Base-by-base conservation (phyloP, 176 grass and related monocot genomes). In the Carex parvula region DNA sequence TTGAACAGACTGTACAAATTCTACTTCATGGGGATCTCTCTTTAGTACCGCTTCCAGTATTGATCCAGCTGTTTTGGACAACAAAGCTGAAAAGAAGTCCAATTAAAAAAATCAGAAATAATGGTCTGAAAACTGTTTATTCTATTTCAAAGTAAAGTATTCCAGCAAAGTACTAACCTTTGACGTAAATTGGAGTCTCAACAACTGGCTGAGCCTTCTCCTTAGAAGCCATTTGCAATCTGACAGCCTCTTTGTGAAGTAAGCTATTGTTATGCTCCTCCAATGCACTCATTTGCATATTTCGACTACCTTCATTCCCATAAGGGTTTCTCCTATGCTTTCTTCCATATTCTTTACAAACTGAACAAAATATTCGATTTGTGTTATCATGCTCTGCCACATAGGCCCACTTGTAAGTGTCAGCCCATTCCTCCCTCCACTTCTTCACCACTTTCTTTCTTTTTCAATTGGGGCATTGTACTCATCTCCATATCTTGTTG, bases 231-330 rank as follows among this genome's bases (percentile, higher is more conserved):
- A 89, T 81, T 83, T 99, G 97, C 26, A 99, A 76, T 32, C 96
- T 85, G 52, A 96, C 88, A 14, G 97, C 97, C 89, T 99, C 97
- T 90, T 96, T 99, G 70, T 99, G 97, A 84, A 99, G 84, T 85
- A 99, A 89, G 84, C 97, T 99, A 57, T 99, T 99, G 57, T 99
- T 99, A 83, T 99, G 97, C 81, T 99, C 97, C 84, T 99, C 97
- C 33, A 99, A 84, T 48, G 97, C 97, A 63, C 97, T 99, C 97
- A 99, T 99, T 89, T 99, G 97, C 97, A 99, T 99, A 85, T 99
- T 99, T 88, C 90, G 95, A 89, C 96, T 99, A 72, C 96, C 96
- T 83, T 99, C 96, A 42, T 99, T 95, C 6, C 96, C 96, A 64
- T 99, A 99, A 30, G 96, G n/a, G 70, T 99, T 99, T 87, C 93